Conservation (phyloP, 176 grass and related monocot genomes). For the Bothriochloa decipiens region DNA sequence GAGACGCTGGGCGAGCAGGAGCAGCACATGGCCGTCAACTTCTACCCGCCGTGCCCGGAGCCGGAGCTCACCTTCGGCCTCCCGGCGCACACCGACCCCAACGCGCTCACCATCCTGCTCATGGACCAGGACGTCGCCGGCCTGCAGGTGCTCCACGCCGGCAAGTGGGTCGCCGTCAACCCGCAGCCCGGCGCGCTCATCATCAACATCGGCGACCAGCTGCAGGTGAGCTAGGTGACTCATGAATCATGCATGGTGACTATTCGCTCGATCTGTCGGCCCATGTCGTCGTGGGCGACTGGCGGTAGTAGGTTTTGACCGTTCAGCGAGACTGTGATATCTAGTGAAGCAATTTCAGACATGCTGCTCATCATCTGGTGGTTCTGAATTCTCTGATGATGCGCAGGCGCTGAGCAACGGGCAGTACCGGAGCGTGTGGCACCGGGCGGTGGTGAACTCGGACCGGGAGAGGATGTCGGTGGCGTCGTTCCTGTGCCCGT, state of each 20-base stretch:
- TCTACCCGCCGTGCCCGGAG: slow-evolving; percentile 75
- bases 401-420: slow-evolving; percentile 83
- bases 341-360: too few species aligned
- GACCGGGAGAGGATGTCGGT: slow-evolving; percentile 65
- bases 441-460: slow-evolving; percentile 78
- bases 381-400: background rate
- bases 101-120: slow-evolving; percentile 87
- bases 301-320: too few species aligned
- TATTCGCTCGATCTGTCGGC: too few species aligned
- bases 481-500: slow-evolving; percentile 87
- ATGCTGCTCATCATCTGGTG: too few species aligned
- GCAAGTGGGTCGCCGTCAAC: slow-evolving; percentile 73
- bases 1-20: slow-evolving; percentile 71
- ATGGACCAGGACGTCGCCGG: slow-evolving; percentile 75
- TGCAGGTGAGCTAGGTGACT: slow-evolving; percentile 57
- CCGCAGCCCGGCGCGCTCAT: slow-evolving; percentile 64
- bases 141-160: slow-evolving; percentile 63
- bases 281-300: too few species aligned
- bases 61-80: slow-evolving; percentile 84
- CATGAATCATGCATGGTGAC: too few species aligned
- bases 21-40: slow-evolving; percentile 91
- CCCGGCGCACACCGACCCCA: slow-evolving; percentile 83
- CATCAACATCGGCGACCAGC: slow-evolving; percentile 83
- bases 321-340: too few species aligned
- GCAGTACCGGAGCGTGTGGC: slow-evolving; percentile 80